Conservation (phyloP, 2,329 filamentous ascomycete genomes). For the Cladosporium colombiae region DNA sequence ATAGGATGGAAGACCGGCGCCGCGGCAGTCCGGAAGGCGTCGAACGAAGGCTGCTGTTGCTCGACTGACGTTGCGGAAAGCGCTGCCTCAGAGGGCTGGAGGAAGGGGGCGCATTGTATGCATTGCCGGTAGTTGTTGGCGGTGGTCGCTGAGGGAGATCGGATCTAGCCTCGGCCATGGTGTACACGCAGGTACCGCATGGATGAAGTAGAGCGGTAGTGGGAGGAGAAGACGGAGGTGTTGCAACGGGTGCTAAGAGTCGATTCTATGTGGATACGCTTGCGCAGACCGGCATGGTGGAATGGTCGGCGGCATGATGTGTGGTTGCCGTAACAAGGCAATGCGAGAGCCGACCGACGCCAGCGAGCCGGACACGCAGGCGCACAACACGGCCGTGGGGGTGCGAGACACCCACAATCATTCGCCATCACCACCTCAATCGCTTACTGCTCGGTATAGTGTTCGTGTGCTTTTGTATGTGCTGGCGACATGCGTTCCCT, state of each 20-base stretch:
- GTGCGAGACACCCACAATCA: neutral
- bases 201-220: neutral
- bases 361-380: conserved; percentile 6
- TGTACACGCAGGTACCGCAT: neutral
- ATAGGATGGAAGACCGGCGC: conserved; percentile 75
- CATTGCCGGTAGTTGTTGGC: conserved; percentile 8
- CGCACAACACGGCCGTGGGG: neutral
- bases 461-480: neutral
- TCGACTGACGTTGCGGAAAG: conserved; percentile 25
- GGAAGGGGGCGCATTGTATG: conserved; percentile 10
- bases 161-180: conserved; percentile 19
- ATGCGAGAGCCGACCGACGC: neutral
- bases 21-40: conserved; percentile 41
- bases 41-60: conserved; percentile 22
- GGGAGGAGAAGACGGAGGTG: neutral
- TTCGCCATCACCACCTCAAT: neutral
- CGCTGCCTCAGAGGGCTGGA: conserved; percentile 23
- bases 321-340: conserved; percentile 6
- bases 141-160: conserved; percentile 9
- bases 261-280: neutral
- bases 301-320: neutral
- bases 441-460: neutral
- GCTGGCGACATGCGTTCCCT: neutral
- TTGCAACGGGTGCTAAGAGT: neutral
- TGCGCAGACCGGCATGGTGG: neutral